Conservation (phyloP, 2,329 filamentous ascomycete genomes). For the Penicillium janthinellum region DNA sequence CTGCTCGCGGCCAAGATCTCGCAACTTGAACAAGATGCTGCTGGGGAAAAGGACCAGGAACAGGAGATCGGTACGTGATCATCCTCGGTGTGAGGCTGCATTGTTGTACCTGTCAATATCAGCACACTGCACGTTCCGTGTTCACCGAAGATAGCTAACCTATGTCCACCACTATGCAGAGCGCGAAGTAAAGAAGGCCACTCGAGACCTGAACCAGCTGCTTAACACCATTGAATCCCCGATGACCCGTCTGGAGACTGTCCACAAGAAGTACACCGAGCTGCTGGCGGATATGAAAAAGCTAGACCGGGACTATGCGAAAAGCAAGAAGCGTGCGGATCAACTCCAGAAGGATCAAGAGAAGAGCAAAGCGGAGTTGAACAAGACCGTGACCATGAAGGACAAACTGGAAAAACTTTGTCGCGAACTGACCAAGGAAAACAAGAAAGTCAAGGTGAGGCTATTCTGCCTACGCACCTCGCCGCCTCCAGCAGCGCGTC, state of each 20-base stretch:
- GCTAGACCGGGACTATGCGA: constrained; percentile 88
- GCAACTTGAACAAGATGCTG: constrained; percentile 89
- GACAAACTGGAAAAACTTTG: constrained; percentile 97
- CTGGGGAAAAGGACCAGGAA: constrained; percentile 92
- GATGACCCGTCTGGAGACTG: constrained; percentile 84
- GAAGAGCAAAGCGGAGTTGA: constrained; percentile 80
- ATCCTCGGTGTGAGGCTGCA: constrained; percentile 1
- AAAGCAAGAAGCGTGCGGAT: constrained; percentile 94
- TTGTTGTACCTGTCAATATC: neutral
- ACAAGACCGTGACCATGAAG: constrained; percentile 86
- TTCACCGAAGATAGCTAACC: constrained; percentile 27
- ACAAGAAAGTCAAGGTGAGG: constrained; percentile 93
- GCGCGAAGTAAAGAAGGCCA: constrained; percentile 91
- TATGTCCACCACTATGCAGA: constrained; percentile 57
- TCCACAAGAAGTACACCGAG: constrained; percentile 89
- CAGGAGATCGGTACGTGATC: constrained; percentile 80
- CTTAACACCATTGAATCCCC: constrained; percentile 87
- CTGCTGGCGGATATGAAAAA: constrained; percentile 93
- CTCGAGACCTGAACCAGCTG: constrained; percentile 83
- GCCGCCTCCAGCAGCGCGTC: neutral
- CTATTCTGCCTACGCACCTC: neutral
- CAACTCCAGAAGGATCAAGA: constrained; percentile 97
- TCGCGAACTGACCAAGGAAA: constrained; percentile 90
- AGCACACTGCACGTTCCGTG: neutral
- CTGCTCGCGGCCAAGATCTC: constrained; percentile 91